Percentiles rank a stretch among this genome's conserved stretches.
Conservation (phyloP, 129 eudicot genomes). For the Arctium lappa region DNA sequence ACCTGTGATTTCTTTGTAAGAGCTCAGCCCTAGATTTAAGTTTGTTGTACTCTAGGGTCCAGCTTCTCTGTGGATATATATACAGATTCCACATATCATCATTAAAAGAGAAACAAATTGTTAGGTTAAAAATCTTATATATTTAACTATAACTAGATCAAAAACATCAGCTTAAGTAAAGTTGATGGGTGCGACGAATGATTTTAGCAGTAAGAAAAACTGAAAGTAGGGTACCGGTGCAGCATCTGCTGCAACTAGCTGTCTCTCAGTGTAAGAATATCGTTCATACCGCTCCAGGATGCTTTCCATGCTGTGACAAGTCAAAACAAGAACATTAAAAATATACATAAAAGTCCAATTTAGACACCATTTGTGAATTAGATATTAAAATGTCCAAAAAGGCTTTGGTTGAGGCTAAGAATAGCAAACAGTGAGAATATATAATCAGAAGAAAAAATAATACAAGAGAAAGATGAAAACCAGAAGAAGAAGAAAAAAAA, state of each 20-base stretch:
- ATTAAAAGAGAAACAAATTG: not conserved
- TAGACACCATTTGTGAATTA: not conserved
- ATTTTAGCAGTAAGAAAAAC: not conserved
- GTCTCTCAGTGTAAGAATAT: slow-evolving; percentile 82
- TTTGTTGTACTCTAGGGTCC: slow-evolving; percentile 80
- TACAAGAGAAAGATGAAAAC: not conserved
- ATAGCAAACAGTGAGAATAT: slow-evolving; percentile 2
- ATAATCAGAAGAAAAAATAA: not conserved
- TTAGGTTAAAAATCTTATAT: not conserved
- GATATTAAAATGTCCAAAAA: not conserved
- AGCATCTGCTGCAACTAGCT: slow-evolving; percentile 53
- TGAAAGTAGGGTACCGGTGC: slow-evolving; percentile 44
- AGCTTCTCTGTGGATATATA: slow-evolving; percentile 46
- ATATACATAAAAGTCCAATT: not conserved
- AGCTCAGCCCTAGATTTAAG: slow-evolving; percentile 87
- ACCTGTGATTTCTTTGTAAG: slow-evolving; percentile 73
- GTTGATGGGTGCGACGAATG: not conserved
- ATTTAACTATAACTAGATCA: slow-evolving; percentile 10
- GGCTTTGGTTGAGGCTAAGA: not conserved
- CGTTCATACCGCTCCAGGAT: slow-evolving; percentile 88
- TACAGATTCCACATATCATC: not conserved
- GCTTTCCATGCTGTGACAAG: slow-evolving; percentile 71
- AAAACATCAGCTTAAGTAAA: not conserved
- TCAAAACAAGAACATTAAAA: slow-evolving; percentile 4
- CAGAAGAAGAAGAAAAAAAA: not conserved